Percentiles rank a stretch among this genome's conserved stretches.
Conservation (phyloP, 331 rosid genomes). For the Erythrophleum ivorense region DNA sequence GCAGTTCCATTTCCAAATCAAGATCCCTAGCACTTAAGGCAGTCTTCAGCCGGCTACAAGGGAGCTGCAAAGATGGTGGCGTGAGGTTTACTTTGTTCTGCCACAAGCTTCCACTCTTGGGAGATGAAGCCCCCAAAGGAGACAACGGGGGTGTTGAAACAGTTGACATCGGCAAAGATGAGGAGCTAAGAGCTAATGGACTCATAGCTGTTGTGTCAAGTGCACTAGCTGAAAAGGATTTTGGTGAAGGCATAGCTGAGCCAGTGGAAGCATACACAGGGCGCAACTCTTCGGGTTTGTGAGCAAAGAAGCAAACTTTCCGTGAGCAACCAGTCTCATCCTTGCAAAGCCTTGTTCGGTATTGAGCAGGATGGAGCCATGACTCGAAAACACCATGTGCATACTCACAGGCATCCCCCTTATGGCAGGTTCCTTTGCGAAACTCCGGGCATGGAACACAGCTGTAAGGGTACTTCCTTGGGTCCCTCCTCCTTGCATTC, state of each 20-base stretch:
- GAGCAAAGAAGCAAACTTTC: conserved; percentile 99
- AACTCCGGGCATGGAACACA: conserved; percentile 99
- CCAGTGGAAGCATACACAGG: conserved; percentile 96
- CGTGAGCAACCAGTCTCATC: conserved; percentile 90
- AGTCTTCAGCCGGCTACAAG: conserved; percentile 85
- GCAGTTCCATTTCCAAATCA: conserved; percentile 79
- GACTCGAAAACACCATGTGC: conserved; percentile 99
- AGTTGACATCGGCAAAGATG: conserved; percentile 57
- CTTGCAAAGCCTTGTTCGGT: conserved; percentile 95
- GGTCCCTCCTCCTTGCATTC: conserved; percentile 99
- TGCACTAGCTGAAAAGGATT: conserved; percentile 55
- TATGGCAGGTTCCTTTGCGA: conserved; percentile 89
- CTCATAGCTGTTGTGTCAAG: conserved; percentile 61
- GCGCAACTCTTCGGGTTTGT: conserved; percentile 83
- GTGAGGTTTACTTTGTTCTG: conserved; percentile 65
- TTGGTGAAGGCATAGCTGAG: conserved; percentile 96
- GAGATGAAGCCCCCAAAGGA: conserved; percentile 62
- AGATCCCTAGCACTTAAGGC: conserved; percentile 90
- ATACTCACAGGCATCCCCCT: conserved; percentile 91
- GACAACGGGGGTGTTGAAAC: conserved; percentile 77
- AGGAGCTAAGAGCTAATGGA: conserved; percentile 62
- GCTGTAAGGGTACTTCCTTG: conserved; percentile 92
- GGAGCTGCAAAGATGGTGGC: conserved; percentile 75
- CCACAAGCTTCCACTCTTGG: conserved; percentile 69
- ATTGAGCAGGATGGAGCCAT: conserved; percentile 99